phyloP scores from a whole-genome alignment of 495 filamentous ascomycete species.

The Lasiosphaeris hirsuta region DNA sequence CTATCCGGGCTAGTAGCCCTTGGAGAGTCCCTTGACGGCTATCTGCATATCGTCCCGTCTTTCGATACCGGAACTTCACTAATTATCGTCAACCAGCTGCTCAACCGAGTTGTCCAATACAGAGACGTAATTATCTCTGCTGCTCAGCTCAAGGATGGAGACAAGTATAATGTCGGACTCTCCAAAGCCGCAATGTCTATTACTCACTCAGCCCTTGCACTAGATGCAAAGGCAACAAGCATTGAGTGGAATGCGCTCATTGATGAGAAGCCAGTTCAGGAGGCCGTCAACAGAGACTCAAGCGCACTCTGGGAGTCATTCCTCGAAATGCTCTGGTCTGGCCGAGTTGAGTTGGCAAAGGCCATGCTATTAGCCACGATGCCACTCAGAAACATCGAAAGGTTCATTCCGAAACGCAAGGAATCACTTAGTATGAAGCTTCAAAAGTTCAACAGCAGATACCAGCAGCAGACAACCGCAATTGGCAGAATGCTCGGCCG shows the following conservation, averaged over 20 bases:
- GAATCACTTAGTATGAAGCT: conserved; percentile 49
- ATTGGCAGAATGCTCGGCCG: conserved; percentile 72
- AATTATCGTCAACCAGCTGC: conserved; percentile 49
- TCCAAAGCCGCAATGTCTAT: conserved; percentile 55
- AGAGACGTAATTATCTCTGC: conserved; percentile 42
- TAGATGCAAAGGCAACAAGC: conserved; percentile 72
- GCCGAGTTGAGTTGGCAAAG: conserved; percentile 62
- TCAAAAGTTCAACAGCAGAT: conserved; percentile 66
- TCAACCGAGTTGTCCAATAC: conserved; percentile 48
- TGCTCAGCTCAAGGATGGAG: conserved; percentile 34
- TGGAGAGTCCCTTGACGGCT: conserved; percentile 43
- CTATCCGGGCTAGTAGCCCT: conserved; percentile 47
- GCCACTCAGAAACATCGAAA: conserved; percentile 67
- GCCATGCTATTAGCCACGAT: conserved; percentile 67
- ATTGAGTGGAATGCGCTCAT: conserved; percentile 68
- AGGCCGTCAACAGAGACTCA: conserved; percentile 62
- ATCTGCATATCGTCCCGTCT: conserved; percentile 34
- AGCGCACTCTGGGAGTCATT: conserved; percentile 73
- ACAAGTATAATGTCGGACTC: conserved; percentile 38
- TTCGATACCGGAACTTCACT: conserved; percentile 46
- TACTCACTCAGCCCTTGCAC: conserved; percentile 63
- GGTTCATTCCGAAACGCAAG: conserved; percentile 53
- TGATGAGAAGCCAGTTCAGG: conserved; percentile 56
- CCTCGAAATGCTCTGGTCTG: conserved; percentile 61
- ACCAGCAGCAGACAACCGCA: conserved; percentile 63